These are phyloP conservation scores for Tylopilus plumbeoviolaceoides DNA, from an alignment of 768 basidiomycete genomes.

Conservation along the genomic window DNA sequence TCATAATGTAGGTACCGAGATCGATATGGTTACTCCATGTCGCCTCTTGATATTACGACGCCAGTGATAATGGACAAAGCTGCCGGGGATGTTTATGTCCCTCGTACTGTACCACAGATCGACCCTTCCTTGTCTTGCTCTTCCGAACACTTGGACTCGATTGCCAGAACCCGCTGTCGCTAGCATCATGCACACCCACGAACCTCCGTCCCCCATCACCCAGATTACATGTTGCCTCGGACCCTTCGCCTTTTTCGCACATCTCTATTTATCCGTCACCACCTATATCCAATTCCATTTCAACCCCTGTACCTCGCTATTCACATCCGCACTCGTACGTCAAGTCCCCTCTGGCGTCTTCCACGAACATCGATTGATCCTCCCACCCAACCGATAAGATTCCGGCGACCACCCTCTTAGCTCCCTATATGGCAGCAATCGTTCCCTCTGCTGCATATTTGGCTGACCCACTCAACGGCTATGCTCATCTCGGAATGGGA, in stretches of 20 bases:
- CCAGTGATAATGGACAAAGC: slow-evolving; percentile 34
- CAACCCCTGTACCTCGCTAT: slow-evolving; percentile 19
- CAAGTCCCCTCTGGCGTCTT: slow-evolving; percentile 32
- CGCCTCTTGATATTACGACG: slow-evolving; percentile 28
- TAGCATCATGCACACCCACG: slow-evolving; percentile 15
- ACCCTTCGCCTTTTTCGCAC: slow-evolving; percentile 17
- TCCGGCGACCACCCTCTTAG: slow-evolving; percentile 50
- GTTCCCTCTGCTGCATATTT: slow-evolving; percentile 68
- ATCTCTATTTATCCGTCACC: slow-evolving; percentile 25
- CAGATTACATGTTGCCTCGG: slow-evolving; percentile 21
- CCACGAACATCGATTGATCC: slow-evolving; percentile 36
- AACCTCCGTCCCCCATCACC: slow-evolving; percentile 30
- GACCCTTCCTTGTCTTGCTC: slow-evolving; percentile 11
- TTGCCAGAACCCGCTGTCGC: slow-evolving; percentile 5
- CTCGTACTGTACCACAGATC: slow-evolving; percentile 24
- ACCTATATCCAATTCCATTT: slow-evolving; percentile 22
- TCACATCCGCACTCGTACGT: slow-evolving; percentile 13
- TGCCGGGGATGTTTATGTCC: slow-evolving; percentile 12
- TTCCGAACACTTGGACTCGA: background rate
- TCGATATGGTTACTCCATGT: slow-evolving; percentile 27
- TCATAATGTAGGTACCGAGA: slow-evolving; percentile 23
- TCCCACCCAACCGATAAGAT: slow-evolving; percentile 53
- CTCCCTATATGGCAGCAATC: slow-evolving; percentile 61
- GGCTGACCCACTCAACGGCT: slow-evolving; percentile 78
- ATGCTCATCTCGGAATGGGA: slow-evolving; percentile 75